Conservation (phyloP, 179 eudicot species). For the Beta lomatogona region DNA sequence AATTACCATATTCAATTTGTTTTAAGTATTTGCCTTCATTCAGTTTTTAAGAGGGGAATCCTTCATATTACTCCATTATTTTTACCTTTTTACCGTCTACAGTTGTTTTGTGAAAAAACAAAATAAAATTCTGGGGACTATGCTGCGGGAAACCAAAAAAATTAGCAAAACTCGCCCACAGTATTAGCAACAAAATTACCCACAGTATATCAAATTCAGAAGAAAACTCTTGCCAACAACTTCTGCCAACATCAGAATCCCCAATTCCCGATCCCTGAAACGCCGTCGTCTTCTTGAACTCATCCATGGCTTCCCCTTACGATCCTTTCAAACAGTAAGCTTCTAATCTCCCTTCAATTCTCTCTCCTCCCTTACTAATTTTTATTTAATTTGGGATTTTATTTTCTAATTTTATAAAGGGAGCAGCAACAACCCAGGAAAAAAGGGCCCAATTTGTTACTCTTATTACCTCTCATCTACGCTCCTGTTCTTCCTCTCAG, state of each 20-base stretch:
- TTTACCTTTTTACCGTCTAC: no score
- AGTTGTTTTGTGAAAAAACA: no score
- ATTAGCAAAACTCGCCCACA: not conserved
- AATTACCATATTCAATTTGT: no score
- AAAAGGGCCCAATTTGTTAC: conserved; percentile 54
- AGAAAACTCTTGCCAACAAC: not conserved
- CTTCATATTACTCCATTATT: no score
- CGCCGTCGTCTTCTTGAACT: not conserved
- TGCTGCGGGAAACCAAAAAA: no score
- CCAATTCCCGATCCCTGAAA: not conserved
- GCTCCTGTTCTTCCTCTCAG: conserved; percentile 97
- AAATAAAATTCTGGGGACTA: no score
- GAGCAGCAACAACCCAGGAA: conserved; percentile 42
- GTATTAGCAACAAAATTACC: not conserved
- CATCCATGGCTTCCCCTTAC: conserved; percentile 35
- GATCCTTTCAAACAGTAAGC: conserved; percentile 29
- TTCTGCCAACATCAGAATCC: not conserved
- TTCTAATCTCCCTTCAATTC: not conserved
- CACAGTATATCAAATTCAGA: not conserved
- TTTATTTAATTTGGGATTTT: not conserved
- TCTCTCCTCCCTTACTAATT: not conserved
- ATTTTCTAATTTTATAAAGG: conserved; percentile 17
- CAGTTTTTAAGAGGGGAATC: no score
- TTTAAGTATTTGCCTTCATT: no score
- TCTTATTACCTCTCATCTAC: conserved; percentile 73